Base-by-base conservation (phyloP, 2,329 filamentous ascomycete species). In the Endocalyx cinctus region DNA sequence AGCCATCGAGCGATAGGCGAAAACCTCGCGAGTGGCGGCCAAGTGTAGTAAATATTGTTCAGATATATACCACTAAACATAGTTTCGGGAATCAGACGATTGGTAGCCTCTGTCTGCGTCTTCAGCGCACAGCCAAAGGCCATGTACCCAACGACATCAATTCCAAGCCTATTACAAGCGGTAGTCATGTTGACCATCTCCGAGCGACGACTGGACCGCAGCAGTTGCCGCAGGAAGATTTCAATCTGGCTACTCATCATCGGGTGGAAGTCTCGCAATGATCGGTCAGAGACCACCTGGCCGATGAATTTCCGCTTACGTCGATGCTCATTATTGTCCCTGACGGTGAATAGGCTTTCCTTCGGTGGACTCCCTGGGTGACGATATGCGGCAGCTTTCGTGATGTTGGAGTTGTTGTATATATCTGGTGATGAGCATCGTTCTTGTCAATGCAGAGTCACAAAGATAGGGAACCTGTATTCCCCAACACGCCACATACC, bases 221-320 rank as follows among this genome's bases (percentile, higher is more conserved):
- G 30, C 5, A 33, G 25, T 11, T 25, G 10, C 11, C 27, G 25
- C 26, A 37, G 14, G 15, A 37, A 29, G 3, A 20, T n/a, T n/a
- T 37, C 35, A 14, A 29, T 22, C 15, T 37, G 29, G 5, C 16
- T n/a, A 12, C 17, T 15, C 16, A 33, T 29, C 3, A 25, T 19
- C 14, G 35, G 35, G 12, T 37, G 30, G 15, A 37, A 37, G 2
- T 17, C 30, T 5, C 35, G 30, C 25, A 33, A 17, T 10, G 35
- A 33, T 19, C 30, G 29, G 23, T 37, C 35, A 16, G 10, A 29
- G 11, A 33, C 3, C 2, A 19, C 35, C 6, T 30, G 35, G 14
- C 30, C 19, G 17, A 38, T 31, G 6, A 38, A 10, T 25, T 35
- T 38, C 3, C 31, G 31, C 18, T 37, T 37, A 2, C 17, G 4